These are phyloP conservation scores for Catenaria anguillulae DNA, from an alignment of 371 early-diverging fungal species.

Conservation along the genomic window DNA sequence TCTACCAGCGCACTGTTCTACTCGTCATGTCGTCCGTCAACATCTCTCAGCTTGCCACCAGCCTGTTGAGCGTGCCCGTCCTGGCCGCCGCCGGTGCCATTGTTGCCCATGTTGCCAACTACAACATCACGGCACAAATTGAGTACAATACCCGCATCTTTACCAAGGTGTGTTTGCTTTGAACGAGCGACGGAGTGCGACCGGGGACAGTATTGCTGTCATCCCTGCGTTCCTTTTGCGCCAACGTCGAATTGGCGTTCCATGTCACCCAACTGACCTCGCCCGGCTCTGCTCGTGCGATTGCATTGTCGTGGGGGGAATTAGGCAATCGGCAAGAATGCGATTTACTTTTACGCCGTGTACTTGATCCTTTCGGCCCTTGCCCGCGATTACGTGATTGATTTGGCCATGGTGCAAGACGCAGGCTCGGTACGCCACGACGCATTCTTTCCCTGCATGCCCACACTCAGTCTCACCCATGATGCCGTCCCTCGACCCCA, in stretches of 20 bases:
- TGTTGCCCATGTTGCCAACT: slow-evolving; percentile 32
- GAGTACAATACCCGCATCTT: slow-evolving; percentile 27
- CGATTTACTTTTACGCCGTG: slow-evolving; percentile 30
- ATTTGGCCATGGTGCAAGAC: slow-evolving; percentile 20
- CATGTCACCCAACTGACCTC: no score
- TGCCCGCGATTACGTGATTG: slow-evolving; percentile 28
- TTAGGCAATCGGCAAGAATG: slow-evolving; percentile 20
- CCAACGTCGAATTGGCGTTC: no score
- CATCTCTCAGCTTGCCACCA: no score
- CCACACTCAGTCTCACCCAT: no score
- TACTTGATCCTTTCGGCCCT: slow-evolving; percentile 29
- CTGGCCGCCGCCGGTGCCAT: slow-evolving; percentile 15
- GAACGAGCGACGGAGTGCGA: no score
- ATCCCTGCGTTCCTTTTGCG: no score
- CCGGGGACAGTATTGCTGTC: no score
- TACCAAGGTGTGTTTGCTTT: slow-evolving; percentile 29
- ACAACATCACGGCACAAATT: slow-evolving; percentile 30
- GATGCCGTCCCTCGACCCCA: no score
- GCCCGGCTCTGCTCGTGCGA: background rate
- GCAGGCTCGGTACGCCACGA: slow-evolving; percentile 15
- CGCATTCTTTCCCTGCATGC: background rate
- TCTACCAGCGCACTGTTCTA: no score
- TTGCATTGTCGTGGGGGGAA: background rate
- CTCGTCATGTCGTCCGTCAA: no score
- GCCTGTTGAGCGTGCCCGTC: background rate